A percentile compares a stretch with the other conserved stretches of the same genome.
Evolutionary conservation across 176 grass and related monocot species (phyloP).

Genomic region (Alloteropsis semialata): DNA sequence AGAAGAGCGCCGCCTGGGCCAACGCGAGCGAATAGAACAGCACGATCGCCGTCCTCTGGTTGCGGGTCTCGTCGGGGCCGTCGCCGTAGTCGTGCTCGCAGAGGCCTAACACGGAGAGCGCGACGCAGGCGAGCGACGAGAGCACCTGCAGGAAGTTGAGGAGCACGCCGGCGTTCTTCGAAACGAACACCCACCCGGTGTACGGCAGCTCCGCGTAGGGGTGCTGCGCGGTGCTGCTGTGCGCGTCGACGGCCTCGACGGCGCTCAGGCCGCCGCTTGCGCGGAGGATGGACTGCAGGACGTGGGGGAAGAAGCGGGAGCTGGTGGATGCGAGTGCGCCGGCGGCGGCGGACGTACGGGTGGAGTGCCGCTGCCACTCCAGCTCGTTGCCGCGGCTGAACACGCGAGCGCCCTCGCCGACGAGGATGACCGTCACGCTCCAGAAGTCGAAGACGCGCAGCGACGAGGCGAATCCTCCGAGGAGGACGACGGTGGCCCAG

Average conservation of each 20-base stretch:
- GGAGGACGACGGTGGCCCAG: slow-evolving; percentile 57
- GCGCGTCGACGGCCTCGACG: not conserved
- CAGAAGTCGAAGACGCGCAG: slow-evolving; percentile 38
- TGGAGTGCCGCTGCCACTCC: slow-evolving; percentile 75
- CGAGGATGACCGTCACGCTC: slow-evolving; percentile 59
- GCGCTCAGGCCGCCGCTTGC: not conserved
- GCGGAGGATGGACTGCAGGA: not conserved
- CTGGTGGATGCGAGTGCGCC: slow-evolving; percentile 9
- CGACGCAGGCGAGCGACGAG: slow-evolving; percentile 38
- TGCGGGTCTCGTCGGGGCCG: not conserved
- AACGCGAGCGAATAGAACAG: slow-evolving; percentile 58
- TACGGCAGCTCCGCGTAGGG: slow-evolving; percentile 42
- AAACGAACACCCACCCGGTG: slow-evolving; percentile 46
- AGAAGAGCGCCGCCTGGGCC: slow-evolving; percentile 46
- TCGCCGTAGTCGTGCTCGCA: slow-evolving; percentile 22
- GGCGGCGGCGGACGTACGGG: slow-evolving; percentile 21
- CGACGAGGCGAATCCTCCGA: slow-evolving; percentile 40
- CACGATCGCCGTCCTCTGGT: slow-evolving; percentile 38
- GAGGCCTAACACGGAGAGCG: slow-evolving; percentile 44
- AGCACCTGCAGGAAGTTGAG: slow-evolving; percentile 45
- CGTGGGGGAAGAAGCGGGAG: slow-evolving; percentile 27
- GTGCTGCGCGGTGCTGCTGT: slow-evolving; percentile 28
- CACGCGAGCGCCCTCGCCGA: slow-evolving; percentile 59
- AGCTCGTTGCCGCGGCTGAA: slow-evolving; percentile 83
- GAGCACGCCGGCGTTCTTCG: slow-evolving; percentile 36